Evolutionary conservation across 345 rosid genomes (phyloP).

Genomic region (Aquilaria malaccensis): DNA sequence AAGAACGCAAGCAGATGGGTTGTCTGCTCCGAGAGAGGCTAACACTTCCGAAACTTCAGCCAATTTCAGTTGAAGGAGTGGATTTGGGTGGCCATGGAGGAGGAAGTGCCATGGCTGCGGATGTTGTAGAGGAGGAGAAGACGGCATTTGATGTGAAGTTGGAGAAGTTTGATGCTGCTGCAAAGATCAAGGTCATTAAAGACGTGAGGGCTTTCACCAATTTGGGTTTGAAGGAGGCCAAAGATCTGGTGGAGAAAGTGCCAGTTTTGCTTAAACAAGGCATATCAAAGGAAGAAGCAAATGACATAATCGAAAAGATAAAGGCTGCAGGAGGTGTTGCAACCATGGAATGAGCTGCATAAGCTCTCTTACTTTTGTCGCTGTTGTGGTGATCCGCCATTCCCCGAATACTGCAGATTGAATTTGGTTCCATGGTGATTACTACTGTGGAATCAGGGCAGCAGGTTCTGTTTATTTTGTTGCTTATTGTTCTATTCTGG

Average conservation of each 20-base stretch:
- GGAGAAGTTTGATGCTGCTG: constrained; percentile 45
- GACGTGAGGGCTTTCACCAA: constrained; percentile 38
- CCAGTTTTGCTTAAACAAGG: constrained; percentile 42
- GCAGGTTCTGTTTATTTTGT: too few relatives aligned
- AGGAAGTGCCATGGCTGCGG: constrained; percentile 17
- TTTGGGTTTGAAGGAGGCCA: constrained; percentile 50
- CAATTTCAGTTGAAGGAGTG: constrained; percentile 27
- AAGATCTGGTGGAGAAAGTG: constrained; percentile 42
- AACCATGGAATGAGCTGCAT: constrained; percentile 30
- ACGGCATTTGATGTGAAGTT: constrained; percentile 41
- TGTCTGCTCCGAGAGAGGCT: constrained; percentile 24
- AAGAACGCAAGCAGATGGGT: constrained; percentile 34
- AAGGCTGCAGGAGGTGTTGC: constrained; percentile 45
- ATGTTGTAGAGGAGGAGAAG: constrained; percentile 34
- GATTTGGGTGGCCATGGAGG: constrained; percentile 25
- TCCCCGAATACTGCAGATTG: too few relatives aligned
- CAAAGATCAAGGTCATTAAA: constrained; percentile 44
- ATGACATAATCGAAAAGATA: constrained; percentile 32
- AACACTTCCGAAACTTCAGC: constrained; percentile 24
- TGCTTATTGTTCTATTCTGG: too few relatives aligned
- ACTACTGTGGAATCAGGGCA: too few relatives aligned
- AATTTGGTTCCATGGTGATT: too few relatives aligned
- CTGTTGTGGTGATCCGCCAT: too few relatives aligned
- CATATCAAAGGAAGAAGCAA: constrained; percentile 42
- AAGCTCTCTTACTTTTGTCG: neutral